Conservation (phyloP, 2,329 filamentous ascomycete genomes). For the Penicillium sp. region DNA sequence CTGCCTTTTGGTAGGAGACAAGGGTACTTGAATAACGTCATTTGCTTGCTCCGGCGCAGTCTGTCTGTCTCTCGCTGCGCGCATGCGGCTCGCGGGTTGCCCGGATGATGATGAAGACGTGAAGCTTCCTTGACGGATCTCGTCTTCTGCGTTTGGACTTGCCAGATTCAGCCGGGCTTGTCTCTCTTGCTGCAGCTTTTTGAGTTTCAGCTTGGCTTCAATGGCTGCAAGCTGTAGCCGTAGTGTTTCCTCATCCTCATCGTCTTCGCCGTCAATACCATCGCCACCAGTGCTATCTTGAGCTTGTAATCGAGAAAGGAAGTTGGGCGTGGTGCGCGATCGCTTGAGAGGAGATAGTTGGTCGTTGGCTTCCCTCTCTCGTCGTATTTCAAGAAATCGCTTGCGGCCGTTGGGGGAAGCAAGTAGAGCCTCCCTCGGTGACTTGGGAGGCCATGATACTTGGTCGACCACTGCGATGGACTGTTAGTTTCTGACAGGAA, state of each 20-base stretch:
- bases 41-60: constrained; percentile 16
- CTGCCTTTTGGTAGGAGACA: constrained; percentile 60
- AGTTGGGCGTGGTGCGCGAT: constrained; percentile 35
- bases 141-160: constrained; percentile 20
- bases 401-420: constrained; percentile 75
- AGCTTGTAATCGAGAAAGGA: constrained; percentile 27
- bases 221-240: constrained; percentile 84
- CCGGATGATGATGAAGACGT: constrained; percentile 16
- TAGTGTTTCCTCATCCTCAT: constrained; percentile 87
- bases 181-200: constrained; percentile 68
- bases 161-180: constrained; percentile 20
- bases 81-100: constrained; percentile 18
- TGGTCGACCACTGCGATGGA: constrained; percentile 37
- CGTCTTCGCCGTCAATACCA: constrained; percentile 46
- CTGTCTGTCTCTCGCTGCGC: constrained; percentile 17
- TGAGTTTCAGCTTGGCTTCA: constrained; percentile 80
- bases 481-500: not conserved
- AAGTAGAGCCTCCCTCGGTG: constrained; percentile 59
- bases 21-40: constrained; percentile 65
- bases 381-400: constrained; percentile 65
- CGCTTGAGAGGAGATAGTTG: constrained; percentile 62
- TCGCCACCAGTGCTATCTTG: constrained; percentile 29
- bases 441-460: constrained; percentile 58
- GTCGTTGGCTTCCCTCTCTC: constrained; percentile 50
- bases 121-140: constrained; percentile 1